Conservation (phyloP, 2,329 filamentous ascomycete species). For the Raffaelea ambrosiae region DNA sequence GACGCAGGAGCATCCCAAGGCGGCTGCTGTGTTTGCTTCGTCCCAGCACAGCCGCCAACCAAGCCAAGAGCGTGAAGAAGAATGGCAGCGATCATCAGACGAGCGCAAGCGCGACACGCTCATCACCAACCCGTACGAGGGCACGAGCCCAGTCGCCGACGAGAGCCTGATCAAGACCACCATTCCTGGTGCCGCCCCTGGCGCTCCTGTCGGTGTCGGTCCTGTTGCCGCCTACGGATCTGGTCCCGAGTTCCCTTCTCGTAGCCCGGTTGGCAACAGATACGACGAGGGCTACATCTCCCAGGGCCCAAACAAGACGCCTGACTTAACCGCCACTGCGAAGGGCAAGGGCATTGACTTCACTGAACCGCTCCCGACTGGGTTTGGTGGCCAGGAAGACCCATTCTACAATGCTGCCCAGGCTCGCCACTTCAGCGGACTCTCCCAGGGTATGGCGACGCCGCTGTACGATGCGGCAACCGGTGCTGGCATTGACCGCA, state of each 20-base stretch:
- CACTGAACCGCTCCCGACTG: conserved; percentile 32
- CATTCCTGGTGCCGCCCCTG: conserved; percentile 16
- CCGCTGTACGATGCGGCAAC: conserved; percentile 87
- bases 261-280: conserved; percentile 52
- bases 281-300: conserved; percentile 89
- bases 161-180: conserved; percentile 32
- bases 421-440: conserved; percentile 67
- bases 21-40: conserved; percentile 37
- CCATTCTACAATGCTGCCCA: conserved; percentile 57
- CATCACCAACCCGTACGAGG: conserved; percentile 60
- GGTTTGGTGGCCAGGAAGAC: conserved; percentile 40
- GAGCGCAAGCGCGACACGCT: conserved; percentile 59
- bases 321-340: conserved; percentile 34
- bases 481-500: conserved; percentile 79
- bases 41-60: conserved; percentile 44
- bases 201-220: conserved; percentile 22
- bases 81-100: conserved; percentile 53
- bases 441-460: conserved; percentile 85
- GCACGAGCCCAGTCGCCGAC: conserved; percentile 51
- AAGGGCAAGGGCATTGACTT: conserved; percentile 51
- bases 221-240: conserved; percentile 9
- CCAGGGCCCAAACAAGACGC: conserved; percentile 50
- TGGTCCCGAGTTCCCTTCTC: conserved; percentile 33
- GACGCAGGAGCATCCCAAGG: conserved; percentile 26
- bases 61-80: conserved; percentile 54